Percentiles rank a stretch among this genome's conserved stretches.
Evolutionary conservation across 1,284 basidiomycete genomes (phyloP).

Genomic region (Athelia sp.): DNA sequence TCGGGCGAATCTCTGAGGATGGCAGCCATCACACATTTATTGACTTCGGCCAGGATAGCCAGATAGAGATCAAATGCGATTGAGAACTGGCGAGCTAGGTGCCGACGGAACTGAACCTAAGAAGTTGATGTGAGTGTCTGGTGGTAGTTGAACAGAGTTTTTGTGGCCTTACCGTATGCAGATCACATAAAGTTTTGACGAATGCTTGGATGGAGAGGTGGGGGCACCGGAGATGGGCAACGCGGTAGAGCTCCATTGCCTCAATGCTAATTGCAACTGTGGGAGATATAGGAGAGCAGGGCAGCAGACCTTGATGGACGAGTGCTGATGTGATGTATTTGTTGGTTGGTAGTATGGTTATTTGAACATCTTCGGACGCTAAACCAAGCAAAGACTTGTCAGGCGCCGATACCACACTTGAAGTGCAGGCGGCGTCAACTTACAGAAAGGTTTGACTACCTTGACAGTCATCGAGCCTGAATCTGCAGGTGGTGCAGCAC

Average conservation of each 20-base stretch:
- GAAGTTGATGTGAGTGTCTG: neutral
- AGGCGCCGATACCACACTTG: no score
- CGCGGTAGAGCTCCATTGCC: conserved; percentile 9
- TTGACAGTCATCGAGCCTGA: neutral
- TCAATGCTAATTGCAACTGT: conserved; percentile 6
- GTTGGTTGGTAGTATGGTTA: conserved; percentile 1
- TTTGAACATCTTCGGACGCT: neutral
- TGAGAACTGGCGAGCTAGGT: conserved; percentile 8
- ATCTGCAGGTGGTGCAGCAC: neutral
- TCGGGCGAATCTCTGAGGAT: conserved; percentile 7
- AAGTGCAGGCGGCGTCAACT: neutral
- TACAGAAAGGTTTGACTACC: neutral
- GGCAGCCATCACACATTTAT: conserved; percentile 1
- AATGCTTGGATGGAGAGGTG: conserved; percentile 10
- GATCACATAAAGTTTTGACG: conserved; percentile 9
- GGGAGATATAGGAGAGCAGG: conserved; percentile 8
- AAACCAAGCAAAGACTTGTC: neutral
- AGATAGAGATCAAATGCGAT: conserved; percentile 7
- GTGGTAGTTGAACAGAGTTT: conserved; percentile 4
- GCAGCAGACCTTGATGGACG: conserved; percentile 8
- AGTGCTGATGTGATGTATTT: conserved; percentile 2
- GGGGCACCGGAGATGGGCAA: conserved; percentile 6
- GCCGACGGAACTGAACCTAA: conserved; percentile 5
- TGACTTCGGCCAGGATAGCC: conserved; percentile 1
- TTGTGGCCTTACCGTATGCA: conserved; percentile 9